Conservation (phyloP, 2,329 filamentous ascomycete genomes). For the Diatrype stigma region DNA sequence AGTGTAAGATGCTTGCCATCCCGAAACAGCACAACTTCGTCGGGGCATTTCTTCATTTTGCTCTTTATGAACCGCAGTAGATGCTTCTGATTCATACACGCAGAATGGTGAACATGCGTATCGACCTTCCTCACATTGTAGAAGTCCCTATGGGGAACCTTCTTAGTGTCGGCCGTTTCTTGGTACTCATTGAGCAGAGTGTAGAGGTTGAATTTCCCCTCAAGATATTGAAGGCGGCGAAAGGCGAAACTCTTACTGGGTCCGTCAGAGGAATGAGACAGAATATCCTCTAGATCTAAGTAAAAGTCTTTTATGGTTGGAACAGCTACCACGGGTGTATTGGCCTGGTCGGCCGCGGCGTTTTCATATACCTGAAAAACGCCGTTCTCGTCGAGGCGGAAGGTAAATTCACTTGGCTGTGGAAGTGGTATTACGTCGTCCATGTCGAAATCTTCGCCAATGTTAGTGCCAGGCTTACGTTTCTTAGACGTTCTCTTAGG, state of each 20-base stretch:
- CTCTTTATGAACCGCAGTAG: slow-evolving; percentile 97
- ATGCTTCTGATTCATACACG: slow-evolving; percentile 99
- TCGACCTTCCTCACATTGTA: slow-evolving; percentile 99
- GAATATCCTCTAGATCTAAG: slow-evolving; percentile 83
- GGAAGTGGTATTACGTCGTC: slow-evolving; percentile 74
- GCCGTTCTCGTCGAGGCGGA: slow-evolving; percentile 74
- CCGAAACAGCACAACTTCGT: slow-evolving; percentile 87
- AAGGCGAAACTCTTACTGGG: slow-evolving; percentile 97
- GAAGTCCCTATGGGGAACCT: slow-evolving; percentile 95
- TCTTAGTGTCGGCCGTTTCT: slow-evolving; percentile 96
- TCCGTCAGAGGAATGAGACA: slow-evolving; percentile 88
- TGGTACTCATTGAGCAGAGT: slow-evolving; percentile 93
- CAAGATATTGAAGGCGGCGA: slow-evolving; percentile 86
- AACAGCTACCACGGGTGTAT: slow-evolving; percentile 72
- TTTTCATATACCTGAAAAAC: slow-evolving; percentile 91
- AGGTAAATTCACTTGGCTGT: slow-evolving; percentile 65
- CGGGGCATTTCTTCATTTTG: slow-evolving; percentile 98
- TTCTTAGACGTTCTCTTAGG: slow-evolving; percentile 50
- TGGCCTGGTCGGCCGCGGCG: slow-evolving; percentile 54
- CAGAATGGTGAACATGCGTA: slow-evolving; percentile 97
- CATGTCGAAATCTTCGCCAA: slow-evolving; percentile 89
- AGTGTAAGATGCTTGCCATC: slow-evolving; percentile 91
- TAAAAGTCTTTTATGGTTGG: slow-evolving; percentile 94
- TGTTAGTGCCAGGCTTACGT: slow-evolving; percentile 82
- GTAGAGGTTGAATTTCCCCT: slow-evolving; percentile 96